Percentiles rank a stretch among this genome's conserved stretches.
Conservation (phyloP, 352 stramenopile genomes). For the Pythium volutum region DNA sequence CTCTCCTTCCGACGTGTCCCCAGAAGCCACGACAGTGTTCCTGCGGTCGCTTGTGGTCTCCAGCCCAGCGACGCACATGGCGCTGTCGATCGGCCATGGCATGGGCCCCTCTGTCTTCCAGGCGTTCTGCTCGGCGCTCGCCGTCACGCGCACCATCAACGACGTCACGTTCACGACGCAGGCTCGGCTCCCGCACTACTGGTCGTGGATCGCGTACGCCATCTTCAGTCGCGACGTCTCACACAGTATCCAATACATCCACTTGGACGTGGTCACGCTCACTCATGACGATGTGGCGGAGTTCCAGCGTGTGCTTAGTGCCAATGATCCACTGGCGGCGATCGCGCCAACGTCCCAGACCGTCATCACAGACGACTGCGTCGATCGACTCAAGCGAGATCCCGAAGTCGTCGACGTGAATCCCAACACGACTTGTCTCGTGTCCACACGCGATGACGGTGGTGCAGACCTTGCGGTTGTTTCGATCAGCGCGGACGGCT, state of each 20-base stretch:
- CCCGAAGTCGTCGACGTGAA: background rate
- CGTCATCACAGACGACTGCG: background rate
- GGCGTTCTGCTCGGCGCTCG: slow-evolving; percentile 3
- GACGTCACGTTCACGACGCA: background rate
- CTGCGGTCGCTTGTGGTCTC: background rate
- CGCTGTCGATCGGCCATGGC: slow-evolving; percentile 1
- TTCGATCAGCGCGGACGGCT: background rate
- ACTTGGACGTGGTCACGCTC: background rate
- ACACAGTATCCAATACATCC: background rate
- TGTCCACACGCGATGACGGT: background rate
- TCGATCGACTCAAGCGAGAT: background rate
- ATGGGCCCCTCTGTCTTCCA: background rate
- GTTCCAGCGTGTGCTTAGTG: background rate
- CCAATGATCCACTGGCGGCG: background rate
- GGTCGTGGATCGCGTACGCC: slow-evolving; percentile 10
- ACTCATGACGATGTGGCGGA: background rate
- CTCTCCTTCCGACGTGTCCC: background rate
- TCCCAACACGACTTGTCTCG: too few species aligned
- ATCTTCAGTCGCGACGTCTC: background rate
- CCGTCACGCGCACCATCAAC: background rate
- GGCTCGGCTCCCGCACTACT: background rate
- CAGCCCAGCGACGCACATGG: background rate
- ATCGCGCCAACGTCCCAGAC: background rate
- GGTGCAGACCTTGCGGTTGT: background rate
- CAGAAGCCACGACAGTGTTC: background rate